Evolutionary conservation across 768 basidiomycete genomes (phyloP), one percentile per base, ranked within the genome.

Genomic region (Suillus brevipes): DNA sequence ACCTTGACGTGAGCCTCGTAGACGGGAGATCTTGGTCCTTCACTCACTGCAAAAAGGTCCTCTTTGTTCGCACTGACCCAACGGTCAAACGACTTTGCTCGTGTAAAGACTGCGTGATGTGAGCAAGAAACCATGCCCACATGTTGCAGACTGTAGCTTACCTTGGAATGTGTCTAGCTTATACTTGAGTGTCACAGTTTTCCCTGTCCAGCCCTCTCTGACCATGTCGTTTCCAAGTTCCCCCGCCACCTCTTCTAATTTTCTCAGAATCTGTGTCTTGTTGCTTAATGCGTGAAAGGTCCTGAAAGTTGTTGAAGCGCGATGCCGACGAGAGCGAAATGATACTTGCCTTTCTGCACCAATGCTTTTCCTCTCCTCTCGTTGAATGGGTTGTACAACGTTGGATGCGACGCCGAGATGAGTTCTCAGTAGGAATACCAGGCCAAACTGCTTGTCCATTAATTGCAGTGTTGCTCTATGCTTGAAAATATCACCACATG

Each of bases 151-250:
- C 20, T 6, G 14, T 14, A 31, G 49, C 49, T 25, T 64, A 88
- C 93, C 89, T 82, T 97, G 87, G 75, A 89, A 98, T 1, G 89
- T 95, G 72, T 96, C 90, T 40, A 94, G 83, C 79, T 99, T 99
- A 75, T 89, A 95, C 75, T 97, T 97, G 59, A 99, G 82, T 0
- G 94, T 97, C 38, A 99, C 83, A 0, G 94, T 97, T 68, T 89
- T 87, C 9, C 94, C 97, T 8, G 87, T 84, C 89, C 94, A 99
- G 37, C 92, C 89, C 53, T 83, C 82, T n/a, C 83, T 76, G 34
- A 82, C 78, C 86, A 98, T 89, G 72, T 97, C 95, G 50, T 83
- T 82, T 71, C 87, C 91, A 14, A 99, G 85, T 70, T 94, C 91
- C 2, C 83, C 84, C 1, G 95, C 90, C 42, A 97, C 86, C 63